Evolutionary conservation across 208 protist genomes (phyloP).

Genomic region (Leptomonas pyrrhocoris): DNA sequence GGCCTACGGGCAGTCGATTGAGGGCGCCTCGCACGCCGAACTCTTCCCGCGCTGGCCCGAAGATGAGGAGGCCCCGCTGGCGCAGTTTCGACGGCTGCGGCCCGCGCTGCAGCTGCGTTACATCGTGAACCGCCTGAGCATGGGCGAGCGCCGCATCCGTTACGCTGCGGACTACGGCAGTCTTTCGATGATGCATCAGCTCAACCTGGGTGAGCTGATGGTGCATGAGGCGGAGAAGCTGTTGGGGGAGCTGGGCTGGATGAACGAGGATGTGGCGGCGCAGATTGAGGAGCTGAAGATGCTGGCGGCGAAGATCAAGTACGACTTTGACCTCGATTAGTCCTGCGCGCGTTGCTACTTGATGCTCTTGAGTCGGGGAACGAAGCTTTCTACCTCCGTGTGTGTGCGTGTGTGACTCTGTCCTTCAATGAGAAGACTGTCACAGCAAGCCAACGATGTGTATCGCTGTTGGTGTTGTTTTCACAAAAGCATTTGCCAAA

Average conservation of each 20-base stretch:
- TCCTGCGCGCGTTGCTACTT: slow-evolving; percentile 1
- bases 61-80: slow-evolving; percentile 70
- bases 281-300: slow-evolving; percentile 62
- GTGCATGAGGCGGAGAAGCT: slow-evolving; percentile 72
- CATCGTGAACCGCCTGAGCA: slow-evolving; percentile 75
- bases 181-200: slow-evolving; percentile 85
- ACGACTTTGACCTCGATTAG: slow-evolving; percentile 87
- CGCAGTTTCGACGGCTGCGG: slow-evolving; percentile 52
- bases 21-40: slow-evolving; percentile 37
- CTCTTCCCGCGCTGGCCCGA: slow-evolving; percentile 72
- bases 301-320: slow-evolving; percentile 57
- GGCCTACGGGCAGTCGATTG: slow-evolving; percentile 14
- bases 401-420: neutral
- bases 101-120: slow-evolving; percentile 63
- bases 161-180: slow-evolving; percentile 82
- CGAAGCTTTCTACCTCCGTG: neutral
- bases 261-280: slow-evolving; percentile 61
- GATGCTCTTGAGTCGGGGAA: neutral
- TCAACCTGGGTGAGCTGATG: slow-evolving; percentile 83
- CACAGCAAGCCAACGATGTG: no score
- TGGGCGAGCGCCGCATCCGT: slow-evolving; percentile 78
- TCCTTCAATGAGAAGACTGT: neutral
- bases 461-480: no score
- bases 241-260: slow-evolving; percentile 72
- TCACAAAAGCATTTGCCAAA: no score